Percentiles rank a stretch among this genome's conserved stretches.
phyloP scores from a whole-genome alignment of 2,329 filamentous ascomycete species.

The Xylariomycetidae sp. region DNA sequence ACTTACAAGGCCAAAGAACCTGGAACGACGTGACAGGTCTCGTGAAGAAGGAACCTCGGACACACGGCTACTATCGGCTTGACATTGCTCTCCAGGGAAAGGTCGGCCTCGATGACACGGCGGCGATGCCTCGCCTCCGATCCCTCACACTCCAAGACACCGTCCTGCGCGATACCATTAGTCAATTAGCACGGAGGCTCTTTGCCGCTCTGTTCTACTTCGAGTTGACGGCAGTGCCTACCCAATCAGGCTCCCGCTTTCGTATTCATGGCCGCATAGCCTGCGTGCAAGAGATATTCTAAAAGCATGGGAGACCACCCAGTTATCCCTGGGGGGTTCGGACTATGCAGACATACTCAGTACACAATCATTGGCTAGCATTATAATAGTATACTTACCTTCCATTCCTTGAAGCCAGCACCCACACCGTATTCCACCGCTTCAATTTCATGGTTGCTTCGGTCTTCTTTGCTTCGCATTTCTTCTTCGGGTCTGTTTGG shows the following conservation, averaged over 20 bases:
- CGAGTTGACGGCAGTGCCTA: conserved; percentile 3
- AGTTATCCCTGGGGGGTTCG: too few species aligned
- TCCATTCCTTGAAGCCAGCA: too few species aligned
- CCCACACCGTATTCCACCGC: too few species aligned
- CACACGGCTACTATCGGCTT: conserved; percentile 3
- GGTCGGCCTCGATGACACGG: conserved; percentile 4
- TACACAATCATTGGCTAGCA: too few species aligned
- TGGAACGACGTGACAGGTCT: conserved; percentile 3
- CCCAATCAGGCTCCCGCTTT: background rate
- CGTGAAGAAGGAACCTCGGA: background rate
- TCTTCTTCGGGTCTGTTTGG: too few species aligned
- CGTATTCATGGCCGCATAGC: conserved; percentile 2
- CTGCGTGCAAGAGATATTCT: too few species aligned
- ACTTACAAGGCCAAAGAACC: conserved; percentile 1
- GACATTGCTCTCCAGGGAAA: conserved; percentile 4
- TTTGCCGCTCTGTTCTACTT: conserved; percentile 7
- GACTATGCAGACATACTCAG: too few species aligned
- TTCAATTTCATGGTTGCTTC: too few species aligned
- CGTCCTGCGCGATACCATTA: conserved; percentile 1
- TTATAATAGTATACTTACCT: too few species aligned
- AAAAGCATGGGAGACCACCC: too few species aligned
- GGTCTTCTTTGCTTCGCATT: too few species aligned
- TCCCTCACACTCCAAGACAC: conserved; percentile 2
- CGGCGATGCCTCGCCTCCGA: conserved; percentile 3
- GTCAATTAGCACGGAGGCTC: conserved; percentile 3